A percentile compares a stretch with the other conserved stretches of the same genome.
Evolutionary conservation across 2,329 filamentous ascomycete species (phyloP).

Genomic region (Myrmaecium sp.): DNA sequence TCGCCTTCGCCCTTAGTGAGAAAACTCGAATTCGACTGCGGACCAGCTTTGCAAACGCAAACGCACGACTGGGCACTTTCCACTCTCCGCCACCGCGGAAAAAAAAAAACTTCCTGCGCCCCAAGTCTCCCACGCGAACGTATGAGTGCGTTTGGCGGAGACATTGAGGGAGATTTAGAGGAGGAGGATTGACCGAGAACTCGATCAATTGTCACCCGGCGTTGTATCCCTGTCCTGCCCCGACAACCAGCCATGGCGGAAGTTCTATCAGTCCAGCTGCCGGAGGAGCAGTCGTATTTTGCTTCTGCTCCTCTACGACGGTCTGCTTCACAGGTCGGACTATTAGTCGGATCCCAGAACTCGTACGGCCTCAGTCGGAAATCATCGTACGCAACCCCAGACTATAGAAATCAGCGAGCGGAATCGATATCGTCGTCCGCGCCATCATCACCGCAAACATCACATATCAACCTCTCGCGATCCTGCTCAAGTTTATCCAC

Average conservation of each 20-base stretch:
- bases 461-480: constrained; percentile 15
- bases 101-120: no score
- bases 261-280: constrained; percentile 24
- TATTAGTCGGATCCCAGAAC: constrained; percentile 20
- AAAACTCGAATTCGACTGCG: no score
- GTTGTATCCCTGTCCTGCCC: constrained; percentile 3
- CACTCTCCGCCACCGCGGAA: no score
- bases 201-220: no score
- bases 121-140: no score
- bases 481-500: constrained; percentile 44
- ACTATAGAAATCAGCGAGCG: constrained; percentile 17
- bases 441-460: constrained; percentile 10
- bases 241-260: constrained; percentile 22
- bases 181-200: no score
- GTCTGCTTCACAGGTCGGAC: constrained; percentile 26
- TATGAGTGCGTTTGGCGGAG: no score
- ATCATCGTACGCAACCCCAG: constrained; percentile 17
- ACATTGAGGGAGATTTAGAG: no score
- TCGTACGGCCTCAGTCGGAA: constrained; percentile 12
- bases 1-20: no score
- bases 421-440: constrained; percentile 15
- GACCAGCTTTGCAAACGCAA: no score
- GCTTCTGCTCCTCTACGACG: constrained; percentile 22
- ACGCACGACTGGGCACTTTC: no score
- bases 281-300: constrained; percentile 26